Evolutionary conservation across 2,329 filamentous ascomycete species (phyloP), one percentile per base, ranked within the genome.

Genomic region (Aspergillus pseudoglaucus): DNA sequence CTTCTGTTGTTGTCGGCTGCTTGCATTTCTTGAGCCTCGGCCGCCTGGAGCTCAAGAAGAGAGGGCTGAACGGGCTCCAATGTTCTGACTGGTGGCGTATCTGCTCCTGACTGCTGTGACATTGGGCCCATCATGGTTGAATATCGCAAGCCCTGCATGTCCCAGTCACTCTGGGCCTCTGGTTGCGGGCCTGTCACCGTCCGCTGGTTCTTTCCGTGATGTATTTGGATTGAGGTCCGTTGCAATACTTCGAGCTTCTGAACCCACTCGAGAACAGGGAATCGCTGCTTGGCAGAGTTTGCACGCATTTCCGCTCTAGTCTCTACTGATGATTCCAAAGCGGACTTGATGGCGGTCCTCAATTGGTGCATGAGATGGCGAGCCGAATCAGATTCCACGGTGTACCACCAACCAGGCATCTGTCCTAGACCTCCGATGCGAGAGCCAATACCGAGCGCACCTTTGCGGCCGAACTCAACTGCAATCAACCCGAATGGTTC

Each of bases 341-440:
- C 83, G 44, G 75, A 74, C n/a, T 78, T 68, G 51, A 85, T 84
- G 10, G 82, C 80, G 53, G 75, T 72, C 61, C 79, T 81, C 70
- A 85, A 85, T 59, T 85, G 83, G 42, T 79, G 76, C 46, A 84
- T 70, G 38, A 84, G 66, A 67, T 85, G 82, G 39, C 75, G 75
- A 0, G 81, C 82, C 2, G 79, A 79, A 4, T 76, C 81, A 0
- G 80, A 83, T 61, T 85, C 83, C 47, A 85, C 78, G 0, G 82
- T 84, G 61, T 80, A 85, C 82, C 82, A 85, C 78, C 82, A 85
- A 22, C 83, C 83, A 17, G 83, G 83, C 82, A 85, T 84, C 59
- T 83, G 79, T 14, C 82, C 81, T 18, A 85, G 72, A 47, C 82
- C 83, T 54, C 82, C 82, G 33, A 85, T 83, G 46, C 81, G 74